These are phyloP conservation scores for Stramenopiles sp. DNA, from an alignment of 352 stramenopile genomes.

Conservation along the genomic window DNA sequence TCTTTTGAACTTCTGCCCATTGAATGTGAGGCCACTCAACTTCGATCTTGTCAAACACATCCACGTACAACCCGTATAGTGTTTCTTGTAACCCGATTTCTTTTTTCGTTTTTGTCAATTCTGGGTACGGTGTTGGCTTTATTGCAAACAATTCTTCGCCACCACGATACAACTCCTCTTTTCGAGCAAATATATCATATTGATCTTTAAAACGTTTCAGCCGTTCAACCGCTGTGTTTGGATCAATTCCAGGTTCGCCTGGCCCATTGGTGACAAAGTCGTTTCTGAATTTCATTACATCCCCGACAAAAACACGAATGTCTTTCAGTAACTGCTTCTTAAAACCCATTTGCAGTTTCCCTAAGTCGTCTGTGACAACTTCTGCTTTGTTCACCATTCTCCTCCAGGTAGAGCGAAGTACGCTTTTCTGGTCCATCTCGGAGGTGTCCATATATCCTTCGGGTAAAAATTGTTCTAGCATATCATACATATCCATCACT, in stretches of 20 bases:
- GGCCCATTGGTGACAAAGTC: slow-evolving; percentile 89
- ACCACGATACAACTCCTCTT: slow-evolving; percentile 84
- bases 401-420: slow-evolving; percentile 86
- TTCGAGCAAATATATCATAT: slow-evolving; percentile 87
- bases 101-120: slow-evolving; percentile 89
- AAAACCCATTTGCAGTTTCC: slow-evolving; percentile 79
- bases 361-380: slow-evolving; percentile 76
- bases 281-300: slow-evolving; percentile 82
- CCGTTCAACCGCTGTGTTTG: slow-evolving; percentile 82
- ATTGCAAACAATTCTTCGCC: slow-evolving; percentile 92
- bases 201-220: slow-evolving; percentile 93
- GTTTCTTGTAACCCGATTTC: slow-evolving; percentile 77
- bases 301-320: slow-evolving; percentile 84
- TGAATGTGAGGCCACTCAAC: slow-evolving; percentile 80
- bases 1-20: slow-evolving; percentile 76
- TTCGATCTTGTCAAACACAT: slow-evolving; percentile 87
- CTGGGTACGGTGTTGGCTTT: slow-evolving; percentile 79
- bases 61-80: slow-evolving; percentile 76
- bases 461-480: slow-evolving; percentile 77
- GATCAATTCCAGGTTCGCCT: slow-evolving; percentile 85
- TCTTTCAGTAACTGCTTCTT: slow-evolving; percentile 82
- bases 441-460: slow-evolving; percentile 95
- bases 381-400: slow-evolving; percentile 85
- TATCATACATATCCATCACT: slow-evolving; percentile 94
- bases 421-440: slow-evolving; percentile 96